Conservation (phyloP, 495 filamentous ascomycete genomes). For the Aspergillus conjunctus region DNA sequence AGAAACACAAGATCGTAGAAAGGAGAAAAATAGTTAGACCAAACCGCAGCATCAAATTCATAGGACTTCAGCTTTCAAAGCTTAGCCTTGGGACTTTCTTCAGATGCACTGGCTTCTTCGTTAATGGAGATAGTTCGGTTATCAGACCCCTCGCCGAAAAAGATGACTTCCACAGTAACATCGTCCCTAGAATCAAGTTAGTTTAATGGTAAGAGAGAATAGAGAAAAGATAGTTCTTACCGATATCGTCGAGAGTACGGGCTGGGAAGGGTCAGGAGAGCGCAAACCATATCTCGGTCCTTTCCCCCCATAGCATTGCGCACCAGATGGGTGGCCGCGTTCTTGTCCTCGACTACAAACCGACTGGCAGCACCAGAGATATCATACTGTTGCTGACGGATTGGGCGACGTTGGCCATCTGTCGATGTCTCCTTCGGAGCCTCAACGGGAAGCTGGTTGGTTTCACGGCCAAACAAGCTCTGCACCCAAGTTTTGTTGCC, state of each 20-base stretch:
- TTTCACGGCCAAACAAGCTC: conserved; percentile 52
- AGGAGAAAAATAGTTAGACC: background rate
- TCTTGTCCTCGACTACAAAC: conserved; percentile 94
- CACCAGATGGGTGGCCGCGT: conserved; percentile 93
- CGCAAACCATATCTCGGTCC: conserved; percentile 92
- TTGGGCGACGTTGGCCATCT: conserved; percentile 63
- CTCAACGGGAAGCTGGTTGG: conserved; percentile 57
- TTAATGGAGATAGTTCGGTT: conserved; percentile 79
- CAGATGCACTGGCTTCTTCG: conserved; percentile 75
- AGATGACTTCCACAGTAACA: conserved; percentile 96
- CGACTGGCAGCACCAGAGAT: conserved; percentile 69
- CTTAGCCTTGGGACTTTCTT: conserved; percentile 58
- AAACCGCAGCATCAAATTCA: conserved; percentile 1
- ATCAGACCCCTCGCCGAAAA: conserved; percentile 83
- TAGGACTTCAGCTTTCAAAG: conserved; percentile 41
- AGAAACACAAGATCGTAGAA: background rate
- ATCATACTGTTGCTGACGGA: conserved; percentile 82
- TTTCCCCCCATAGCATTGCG: conserved; percentile 94
- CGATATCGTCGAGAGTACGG: conserved; percentile 90
- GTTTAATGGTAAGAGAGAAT: background rate
- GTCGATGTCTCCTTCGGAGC: conserved; percentile 52
- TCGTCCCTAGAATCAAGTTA: conserved; percentile 66
- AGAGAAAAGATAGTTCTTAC: conserved; percentile 46
- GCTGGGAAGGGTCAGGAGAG: conserved; percentile 85
- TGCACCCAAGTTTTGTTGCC: conserved; percentile 49